These are phyloP conservation scores for Triticum timopheevii DNA, from an alignment of 176 grass and related monocot species.

Conservation along the genomic window DNA sequence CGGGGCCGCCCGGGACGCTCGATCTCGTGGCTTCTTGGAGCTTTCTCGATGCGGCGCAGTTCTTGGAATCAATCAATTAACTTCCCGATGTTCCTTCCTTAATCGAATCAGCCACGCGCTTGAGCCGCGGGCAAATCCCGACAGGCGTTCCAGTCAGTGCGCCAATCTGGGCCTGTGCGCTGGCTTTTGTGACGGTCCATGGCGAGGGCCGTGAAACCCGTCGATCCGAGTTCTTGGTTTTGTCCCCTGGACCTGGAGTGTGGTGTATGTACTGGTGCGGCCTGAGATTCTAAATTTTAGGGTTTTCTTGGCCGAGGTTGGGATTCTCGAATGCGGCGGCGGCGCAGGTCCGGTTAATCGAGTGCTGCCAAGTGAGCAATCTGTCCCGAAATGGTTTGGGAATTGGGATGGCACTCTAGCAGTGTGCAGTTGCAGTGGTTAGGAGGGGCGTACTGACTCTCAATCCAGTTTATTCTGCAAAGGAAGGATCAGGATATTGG, in stretches of 20 bases:
- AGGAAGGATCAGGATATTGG: not conserved
- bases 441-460: not conserved
- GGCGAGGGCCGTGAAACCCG: not conserved
- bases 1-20: not conserved
- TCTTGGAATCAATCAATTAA: not conserved
- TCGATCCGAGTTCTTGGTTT: conserved; percentile 15
- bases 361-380: not conserved
- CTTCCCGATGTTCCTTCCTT: not conserved
- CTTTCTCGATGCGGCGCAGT: not conserved
- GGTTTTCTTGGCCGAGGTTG: not conserved
- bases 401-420: not conserved
- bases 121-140: not conserved
- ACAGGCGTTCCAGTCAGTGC: not conserved
- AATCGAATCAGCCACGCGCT: not conserved
- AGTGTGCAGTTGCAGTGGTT: not conserved
- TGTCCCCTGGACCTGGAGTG: not conserved
- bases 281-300: not conserved
- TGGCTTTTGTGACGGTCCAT: not conserved
- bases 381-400: not conserved
- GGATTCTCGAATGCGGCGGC: not conserved
- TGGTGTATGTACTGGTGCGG: not conserved
- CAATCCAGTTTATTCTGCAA: not conserved
- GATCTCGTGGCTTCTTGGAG: not conserved
- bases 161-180: not conserved
- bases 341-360: not conserved